phyloP scores from a whole-genome alignment of 345 rosid genomes.

The Bruguiera parviflora region DNA sequence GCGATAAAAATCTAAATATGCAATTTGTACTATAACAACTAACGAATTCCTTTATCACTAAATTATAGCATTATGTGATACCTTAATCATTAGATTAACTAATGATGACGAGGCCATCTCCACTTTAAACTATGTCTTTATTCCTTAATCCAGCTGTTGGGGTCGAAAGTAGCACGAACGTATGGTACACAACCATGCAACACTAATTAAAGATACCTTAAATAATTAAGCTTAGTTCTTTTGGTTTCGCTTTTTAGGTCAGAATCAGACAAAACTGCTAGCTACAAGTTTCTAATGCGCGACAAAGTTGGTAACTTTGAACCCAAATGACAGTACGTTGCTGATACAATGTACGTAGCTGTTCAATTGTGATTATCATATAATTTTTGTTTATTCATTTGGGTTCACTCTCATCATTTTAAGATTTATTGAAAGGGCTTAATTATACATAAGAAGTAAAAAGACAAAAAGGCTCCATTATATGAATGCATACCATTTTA shows the following conservation, averaged over 20 bases:
- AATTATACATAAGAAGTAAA: no score
- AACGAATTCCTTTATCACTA: no score
- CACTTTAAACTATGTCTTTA: conserved; percentile 18
- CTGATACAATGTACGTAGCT: conserved; percentile 42
- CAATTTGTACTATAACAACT: no score
- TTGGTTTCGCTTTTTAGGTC: neutral
- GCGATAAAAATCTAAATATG: no score
- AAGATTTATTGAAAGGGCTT: no score
- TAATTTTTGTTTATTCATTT: no score
- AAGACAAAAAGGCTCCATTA: no score
- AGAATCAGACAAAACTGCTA: conserved; percentile 34
- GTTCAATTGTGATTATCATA: neutral
- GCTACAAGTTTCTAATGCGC: conserved; percentile 1
- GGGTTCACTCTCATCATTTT: no score
- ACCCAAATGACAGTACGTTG: neutral
- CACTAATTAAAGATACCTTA: neutral
- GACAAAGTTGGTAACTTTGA: conserved; percentile 32
- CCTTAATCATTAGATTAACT: conserved; percentile 9
- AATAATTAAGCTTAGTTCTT: no score
- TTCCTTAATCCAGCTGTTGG: conserved; percentile 29
- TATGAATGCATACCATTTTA: no score
- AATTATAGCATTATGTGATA: no score
- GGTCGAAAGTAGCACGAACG: conserved; percentile 8
- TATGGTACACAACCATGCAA: conserved; percentile 8
- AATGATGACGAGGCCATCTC: conserved; percentile 5